Evolutionary conservation across 2,329 filamentous ascomycete species (phyloP).

Genomic region (Calonectria pseudoreteaudii): DNA sequence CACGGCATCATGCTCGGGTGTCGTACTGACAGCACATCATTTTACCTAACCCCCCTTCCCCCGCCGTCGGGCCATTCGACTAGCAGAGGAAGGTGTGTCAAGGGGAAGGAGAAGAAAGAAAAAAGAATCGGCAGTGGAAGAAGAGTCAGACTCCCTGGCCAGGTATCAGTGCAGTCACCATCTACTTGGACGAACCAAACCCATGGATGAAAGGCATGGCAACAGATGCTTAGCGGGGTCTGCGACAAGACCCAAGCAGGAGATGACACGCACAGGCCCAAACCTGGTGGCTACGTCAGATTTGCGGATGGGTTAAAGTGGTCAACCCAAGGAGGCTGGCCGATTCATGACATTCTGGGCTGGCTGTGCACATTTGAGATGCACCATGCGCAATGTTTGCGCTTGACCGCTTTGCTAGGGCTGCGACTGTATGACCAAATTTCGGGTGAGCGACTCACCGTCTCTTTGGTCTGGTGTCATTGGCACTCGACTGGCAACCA

Average conservation of each 20-base stretch:
- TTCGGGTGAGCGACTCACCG: slow-evolving; percentile 25
- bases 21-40: slow-evolving; percentile 44
- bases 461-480: slow-evolving; percentile 22
- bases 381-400: slow-evolving; percentile 8
- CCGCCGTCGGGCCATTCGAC: slow-evolving; percentile 9
- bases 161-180: neutral
- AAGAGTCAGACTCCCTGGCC: neutral
- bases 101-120: neutral
- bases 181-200: neutral
- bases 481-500: slow-evolving; percentile 6
- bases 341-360: slow-evolving; percentile 16
- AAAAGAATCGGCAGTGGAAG: neutral
- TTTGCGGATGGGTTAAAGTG: slow-evolving; percentile 9
- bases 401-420: slow-evolving; percentile 23
- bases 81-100: neutral
- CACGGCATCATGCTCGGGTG: slow-evolving; percentile 36
- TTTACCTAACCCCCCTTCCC: neutral
- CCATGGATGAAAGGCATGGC: neutral
- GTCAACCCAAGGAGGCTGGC: slow-evolving; percentile 14
- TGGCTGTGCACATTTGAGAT: slow-evolving; percentile 12
- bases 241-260: slow-evolving; percentile 19
- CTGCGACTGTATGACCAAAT: slow-evolving; percentile 14
- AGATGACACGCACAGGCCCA: slow-evolving; percentile 21
- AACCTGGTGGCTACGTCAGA: slow-evolving; percentile 22
- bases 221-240: slow-evolving; percentile 14